Base-by-base conservation (phyloP, 192 early-diverging fungal genomes). In the Umbelopsis isabellina region DNA sequence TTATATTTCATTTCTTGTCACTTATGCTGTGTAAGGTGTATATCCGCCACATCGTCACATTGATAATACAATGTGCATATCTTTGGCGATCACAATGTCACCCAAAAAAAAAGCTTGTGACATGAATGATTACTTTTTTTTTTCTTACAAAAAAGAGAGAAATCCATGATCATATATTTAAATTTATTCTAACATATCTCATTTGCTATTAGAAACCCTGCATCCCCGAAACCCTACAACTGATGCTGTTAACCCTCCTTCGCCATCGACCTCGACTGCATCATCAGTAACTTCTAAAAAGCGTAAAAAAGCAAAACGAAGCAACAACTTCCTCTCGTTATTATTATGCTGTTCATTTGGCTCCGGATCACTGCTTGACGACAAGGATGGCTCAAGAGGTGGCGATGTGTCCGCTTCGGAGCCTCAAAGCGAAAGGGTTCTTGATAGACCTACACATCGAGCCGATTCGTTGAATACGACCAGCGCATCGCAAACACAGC, bases 361-460 rank as follows among this genome's bases (percentile, higher is more conserved):
- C 12, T 61, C 55, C 33, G 55, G 55, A 61, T 61, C 55, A 61
- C 27, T 61, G 27, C 55, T 61, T 61, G 55, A 61, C 55, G 55
- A 61, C 55, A 61, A 61, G 18, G 55, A 61, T n/a, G 55, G 55
- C 25, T 61, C 55, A 33, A 25, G 55, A 61, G 55, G 55, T 35
- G 55, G 55, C 13, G 55, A 61, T 61, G 7, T 7, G 55, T 61
- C 55, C 55, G 55, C 27, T 61, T 61, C 55, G 55, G 55, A 61
- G 55, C 55, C 55, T 35, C 55, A 61, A 61, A 61, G 27, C 18
- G 55, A 61, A 61, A 27, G 55, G 33, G 55, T 61, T 2, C 30
- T 61, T 30, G 55, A 61, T 30, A 30, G 30, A 15, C 55, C 55
- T 13, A 2, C 55, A 61, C 27, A 35, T 61, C 55, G 15, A 61